Percentiles rank a stretch among this genome's conserved stretches.
phyloP scores from a whole-genome alignment of 371 early-diverging fungal genomes.

The Rhizomucor miehei region DNA sequence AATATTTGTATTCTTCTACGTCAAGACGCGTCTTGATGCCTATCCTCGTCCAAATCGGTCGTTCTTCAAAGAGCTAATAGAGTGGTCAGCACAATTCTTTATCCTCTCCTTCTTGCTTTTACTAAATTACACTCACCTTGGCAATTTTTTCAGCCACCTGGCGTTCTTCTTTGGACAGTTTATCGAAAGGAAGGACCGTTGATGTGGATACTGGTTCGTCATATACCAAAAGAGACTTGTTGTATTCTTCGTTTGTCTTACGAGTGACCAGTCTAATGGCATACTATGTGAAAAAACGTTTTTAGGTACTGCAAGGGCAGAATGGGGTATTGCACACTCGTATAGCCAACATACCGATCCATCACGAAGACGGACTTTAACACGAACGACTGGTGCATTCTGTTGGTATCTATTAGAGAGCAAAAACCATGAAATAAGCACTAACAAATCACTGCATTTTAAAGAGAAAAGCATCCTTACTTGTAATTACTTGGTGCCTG shows the following conservation, averaged over 20 bases:
- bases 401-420: slow-evolving; percentile 44
- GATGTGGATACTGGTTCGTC: neutral
- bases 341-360: too few species aligned
- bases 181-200: neutral
- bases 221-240: neutral
- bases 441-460: too few species aligned
- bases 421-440: too few species aligned
- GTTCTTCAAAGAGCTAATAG: slow-evolving; percentile 39
- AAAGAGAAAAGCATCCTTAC: too few species aligned
- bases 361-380: slow-evolving; percentile 44
- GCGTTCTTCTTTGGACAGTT: neutral
- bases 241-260: neutral
- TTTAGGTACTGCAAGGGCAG: too few species aligned
- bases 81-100: too few species aligned
- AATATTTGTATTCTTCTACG: slow-evolving; percentile 11
- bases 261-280: slow-evolving; percentile 29
- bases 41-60: slow-evolving; percentile 56
- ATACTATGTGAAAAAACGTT: too few species aligned
- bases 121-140: slow-evolving; percentile 4
- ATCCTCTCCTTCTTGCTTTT: neutral
- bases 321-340: too few species aligned
- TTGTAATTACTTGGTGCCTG: slow-evolving; percentile 44
- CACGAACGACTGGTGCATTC: slow-evolving; percentile 42
- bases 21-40: slow-evolving; percentile 37
- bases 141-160: neutral